Evolutionary conservation across 306 rosid genomes (phyloP), one percentile per base, ranked within the genome.

Genomic region (Sicyos edulis): DNA sequence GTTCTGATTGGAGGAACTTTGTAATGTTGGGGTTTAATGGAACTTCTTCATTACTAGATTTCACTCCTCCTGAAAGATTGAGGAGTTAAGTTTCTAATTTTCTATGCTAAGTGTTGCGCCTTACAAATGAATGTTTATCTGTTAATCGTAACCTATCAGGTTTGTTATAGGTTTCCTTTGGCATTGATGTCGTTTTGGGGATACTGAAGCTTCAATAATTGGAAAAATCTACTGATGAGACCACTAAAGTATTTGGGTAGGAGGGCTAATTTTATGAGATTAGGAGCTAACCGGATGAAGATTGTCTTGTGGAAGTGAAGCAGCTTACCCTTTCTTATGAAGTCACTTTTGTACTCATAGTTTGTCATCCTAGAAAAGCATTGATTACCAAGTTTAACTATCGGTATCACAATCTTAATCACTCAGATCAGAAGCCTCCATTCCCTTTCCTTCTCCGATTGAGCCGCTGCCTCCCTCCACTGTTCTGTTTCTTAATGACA

Each of bases 281-380:
- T 32, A 32, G 37, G 37, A 32, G 37, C 37, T 32, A 32, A 32
- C 37, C 37, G 4, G 37, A 32, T 57, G 37, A 11, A 57, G 63
- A 22, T 21, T 57, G 22, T 22, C 17, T 58, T 22, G 64, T 58
- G 17, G 55, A 24, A 58, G 64, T 58, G 64, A 57, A 40, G 64
- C 40, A 21, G 40, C 64, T 56, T 22, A 58, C 64, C 64, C 64
- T 58, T 58, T 24, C 40, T 58, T 58, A 40, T 22, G 40, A 58
- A 24, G 17, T 58, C n/a, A 22, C 3, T 24, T 22, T 12, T 57
- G 22, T 11, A 11, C 40, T 40, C 63, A 4, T 22, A 16, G 63
- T 57, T 57, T 24, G 64, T 37, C 40, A 22, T 32, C 9, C 17
- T 58, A 58, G 64, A 58, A 13, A 57, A 58, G n/a, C 64, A 58